Evolutionary conservation across 768 basidiomycete species (phyloP).

Genomic region (Pulveroboletus sp.): DNA sequence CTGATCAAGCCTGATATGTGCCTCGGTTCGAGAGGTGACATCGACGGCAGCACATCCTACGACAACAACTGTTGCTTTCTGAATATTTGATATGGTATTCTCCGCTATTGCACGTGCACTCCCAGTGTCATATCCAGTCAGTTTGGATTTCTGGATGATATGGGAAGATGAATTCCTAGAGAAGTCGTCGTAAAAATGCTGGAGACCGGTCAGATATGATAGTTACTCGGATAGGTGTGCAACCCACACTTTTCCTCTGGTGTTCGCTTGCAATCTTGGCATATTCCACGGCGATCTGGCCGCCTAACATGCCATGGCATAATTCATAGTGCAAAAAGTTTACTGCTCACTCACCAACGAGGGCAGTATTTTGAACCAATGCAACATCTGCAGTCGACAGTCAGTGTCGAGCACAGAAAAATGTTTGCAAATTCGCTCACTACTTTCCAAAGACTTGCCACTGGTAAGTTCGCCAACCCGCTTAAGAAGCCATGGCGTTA

Average conservation of each 20-base stretch:
- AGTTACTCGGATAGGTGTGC: background rate
- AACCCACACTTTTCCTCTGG: slow-evolving; percentile 18
- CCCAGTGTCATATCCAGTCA: background rate
- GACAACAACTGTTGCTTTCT: slow-evolving; percentile 56
- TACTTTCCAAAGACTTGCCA: slow-evolving; percentile 70
- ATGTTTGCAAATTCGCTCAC: slow-evolving; percentile 38
- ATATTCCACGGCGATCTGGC: slow-evolving; percentile 77
- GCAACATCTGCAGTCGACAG: slow-evolving; percentile 63
- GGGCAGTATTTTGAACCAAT: slow-evolving; percentile 84
- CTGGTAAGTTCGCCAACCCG: slow-evolving; percentile 79
- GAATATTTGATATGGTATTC: slow-evolving; percentile 3
- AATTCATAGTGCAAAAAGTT: background rate
- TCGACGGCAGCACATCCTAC: slow-evolving; percentile 90
- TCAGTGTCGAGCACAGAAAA: slow-evolving; percentile 1
- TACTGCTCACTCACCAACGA: slow-evolving; percentile 56
- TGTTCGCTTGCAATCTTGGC: slow-evolving; percentile 43
- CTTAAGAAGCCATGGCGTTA: slow-evolving; percentile 89
- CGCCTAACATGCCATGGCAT: slow-evolving; percentile 44
- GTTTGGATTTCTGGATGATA: background rate
- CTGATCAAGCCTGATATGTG: slow-evolving; percentile 32
- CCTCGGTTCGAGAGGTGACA: slow-evolving; percentile 60
- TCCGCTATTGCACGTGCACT: background rate
- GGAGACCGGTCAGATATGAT: slow-evolving; percentile 1
- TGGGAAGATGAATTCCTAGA: background rate
- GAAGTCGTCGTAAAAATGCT: slow-evolving; percentile 13